Base-by-base conservation (phyloP, 2,329 filamentous ascomycete species). In the Myotisia sp. region DNA sequence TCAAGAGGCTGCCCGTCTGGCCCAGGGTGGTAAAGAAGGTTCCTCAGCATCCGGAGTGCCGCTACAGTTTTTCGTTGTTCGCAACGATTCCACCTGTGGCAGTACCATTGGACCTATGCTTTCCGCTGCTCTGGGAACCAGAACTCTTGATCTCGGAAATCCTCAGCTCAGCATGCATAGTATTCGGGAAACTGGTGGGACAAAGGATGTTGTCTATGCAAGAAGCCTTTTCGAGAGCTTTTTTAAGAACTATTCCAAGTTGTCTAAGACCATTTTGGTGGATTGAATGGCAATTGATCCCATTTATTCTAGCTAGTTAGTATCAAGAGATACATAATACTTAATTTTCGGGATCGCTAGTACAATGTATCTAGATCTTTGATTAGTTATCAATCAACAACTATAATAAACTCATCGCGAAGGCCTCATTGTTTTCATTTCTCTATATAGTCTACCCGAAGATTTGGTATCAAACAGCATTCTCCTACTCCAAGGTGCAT, bases 81-180 rank as follows among this genome's bases (percentile, higher is more conserved):
- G 86, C 51, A 98, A 98, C 58, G 90, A 98, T 56, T 90, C 80
- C 3, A 75, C 80, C 34, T 98, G 90, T 56, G 90, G 90, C 37
- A 87, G 82, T 63, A 98, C 90, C 22, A 98, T 98, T 51, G 90
- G 90, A 0, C 90, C 90, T n/a, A 94, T 94, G 76, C 67, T 95
- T 29, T 81, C 80, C 35, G 85, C 87, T 16, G 78, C 78, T 39
- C 64, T 95, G 47, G 90, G 90, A 37, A 76, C 84, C 36, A 70
- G 90, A 42, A 95, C 90, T 2, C 67, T 98, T 28, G 90, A 98
- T 60, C 61, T 95, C 37, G 87, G 87, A 6, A 95, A 94, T 60
- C 79, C 87, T 18, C 87, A 95, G 64, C 65, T 94, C 43, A 85
- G 80, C 53, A 95, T 95, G 90, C 87, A 95, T 62, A 90, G 81